Conservation (phyloP, 1,284 basidiomycete species). For the Boletus smithii region DNA sequence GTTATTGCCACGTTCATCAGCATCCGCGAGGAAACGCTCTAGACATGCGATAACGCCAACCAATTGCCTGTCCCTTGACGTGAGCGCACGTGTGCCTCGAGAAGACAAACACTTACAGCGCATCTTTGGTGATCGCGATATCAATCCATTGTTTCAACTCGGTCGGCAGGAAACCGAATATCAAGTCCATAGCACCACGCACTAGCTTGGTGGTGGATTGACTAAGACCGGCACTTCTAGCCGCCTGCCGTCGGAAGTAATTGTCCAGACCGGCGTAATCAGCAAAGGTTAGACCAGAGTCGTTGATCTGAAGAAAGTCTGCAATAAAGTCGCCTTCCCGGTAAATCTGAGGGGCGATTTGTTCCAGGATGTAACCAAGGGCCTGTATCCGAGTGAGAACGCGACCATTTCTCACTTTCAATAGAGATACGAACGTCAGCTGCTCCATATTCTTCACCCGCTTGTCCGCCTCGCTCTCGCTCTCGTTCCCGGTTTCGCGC, state of each 20-base stretch:
- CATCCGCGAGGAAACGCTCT: constrained; percentile 77
- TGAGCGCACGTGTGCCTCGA: constrained; percentile 1
- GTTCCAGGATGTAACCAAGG: constrained; percentile 71
- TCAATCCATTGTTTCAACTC: constrained; percentile 89
- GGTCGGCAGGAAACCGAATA: constrained; percentile 87
- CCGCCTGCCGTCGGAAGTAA: constrained; percentile 90
- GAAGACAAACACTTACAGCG: constrained; percentile 54
- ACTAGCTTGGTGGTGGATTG: constrained; percentile 76
- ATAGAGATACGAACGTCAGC: constrained; percentile 54
- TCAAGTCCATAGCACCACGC: constrained; percentile 86
- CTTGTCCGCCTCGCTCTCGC: constrained; percentile 62
- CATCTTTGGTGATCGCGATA: constrained; percentile 70
- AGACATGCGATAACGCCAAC: constrained; percentile 81
- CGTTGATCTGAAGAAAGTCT: constrained; percentile 90
- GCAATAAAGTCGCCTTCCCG: constrained; percentile 87
- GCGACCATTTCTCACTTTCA: not conserved
- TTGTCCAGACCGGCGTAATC: constrained; percentile 94
- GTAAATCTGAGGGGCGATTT: constrained; percentile 74
- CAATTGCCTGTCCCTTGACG: constrained; percentile 59
- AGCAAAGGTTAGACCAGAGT: constrained; percentile 87
- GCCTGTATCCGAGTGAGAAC: constrained; percentile 54
- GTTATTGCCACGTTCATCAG: constrained; percentile 73
- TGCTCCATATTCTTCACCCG: constrained; percentile 58
- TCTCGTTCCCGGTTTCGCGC: constrained; percentile 58
- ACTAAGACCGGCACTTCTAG: constrained; percentile 65